Percentiles rank a stretch among this genome's conserved stretches.
These are phyloP conservation scores for Ricinus communis DNA, from an alignment of 345 rosid species.

Conservation along the genomic window DNA sequence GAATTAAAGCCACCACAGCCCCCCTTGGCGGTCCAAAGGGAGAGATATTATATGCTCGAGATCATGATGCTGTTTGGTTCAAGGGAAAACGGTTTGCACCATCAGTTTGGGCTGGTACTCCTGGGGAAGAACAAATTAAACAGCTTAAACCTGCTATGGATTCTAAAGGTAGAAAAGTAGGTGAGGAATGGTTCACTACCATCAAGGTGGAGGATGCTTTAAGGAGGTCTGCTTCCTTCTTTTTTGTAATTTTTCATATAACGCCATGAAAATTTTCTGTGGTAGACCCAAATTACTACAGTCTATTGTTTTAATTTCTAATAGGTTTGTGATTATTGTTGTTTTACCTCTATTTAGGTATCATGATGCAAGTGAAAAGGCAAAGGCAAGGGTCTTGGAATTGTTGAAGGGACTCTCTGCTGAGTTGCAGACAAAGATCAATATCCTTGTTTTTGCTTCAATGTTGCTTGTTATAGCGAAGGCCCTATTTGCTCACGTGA, in stretches of 20 bases:
- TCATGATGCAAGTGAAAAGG: slow-evolving; percentile 78
- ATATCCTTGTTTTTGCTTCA: slow-evolving; percentile 79
- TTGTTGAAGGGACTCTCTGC: slow-evolving; percentile 78
- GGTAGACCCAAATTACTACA: background rate
- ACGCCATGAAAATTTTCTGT: background rate
- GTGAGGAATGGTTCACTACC: slow-evolving; percentile 97
- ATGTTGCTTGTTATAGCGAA: slow-evolving; percentile 89
- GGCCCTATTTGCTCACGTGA: slow-evolving; percentile 85
- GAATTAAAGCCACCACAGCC: slow-evolving; percentile 74
- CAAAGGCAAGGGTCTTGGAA: slow-evolving; percentile 70
- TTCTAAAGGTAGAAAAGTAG: slow-evolving; percentile 90
- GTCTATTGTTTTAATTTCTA: background rate
- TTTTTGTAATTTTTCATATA: background rate
- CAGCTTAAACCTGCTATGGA: slow-evolving; percentile 84
- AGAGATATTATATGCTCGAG: slow-evolving; percentile 81
- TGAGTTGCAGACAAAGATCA: slow-evolving; percentile 76
- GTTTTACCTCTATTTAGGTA: slow-evolving; percentile 47
- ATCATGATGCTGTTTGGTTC: slow-evolving; percentile 93
- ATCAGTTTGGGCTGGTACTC: slow-evolving; percentile 78
- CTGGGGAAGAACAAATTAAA: slow-evolving; percentile 93
- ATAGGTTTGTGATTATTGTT: background rate
- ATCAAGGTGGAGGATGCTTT: slow-evolving; percentile 78
- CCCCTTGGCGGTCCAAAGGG: slow-evolving; percentile 87
- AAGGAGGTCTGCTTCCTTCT: slow-evolving; percentile 44
- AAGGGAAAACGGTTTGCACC: slow-evolving; percentile 85